A percentile compares a stretch with the other conserved stretches of the same genome.
Evolutionary conservation across 2,329 filamentous ascomycete genomes (phyloP).

Genomic region (Trichoderma endophyticum): DNA sequence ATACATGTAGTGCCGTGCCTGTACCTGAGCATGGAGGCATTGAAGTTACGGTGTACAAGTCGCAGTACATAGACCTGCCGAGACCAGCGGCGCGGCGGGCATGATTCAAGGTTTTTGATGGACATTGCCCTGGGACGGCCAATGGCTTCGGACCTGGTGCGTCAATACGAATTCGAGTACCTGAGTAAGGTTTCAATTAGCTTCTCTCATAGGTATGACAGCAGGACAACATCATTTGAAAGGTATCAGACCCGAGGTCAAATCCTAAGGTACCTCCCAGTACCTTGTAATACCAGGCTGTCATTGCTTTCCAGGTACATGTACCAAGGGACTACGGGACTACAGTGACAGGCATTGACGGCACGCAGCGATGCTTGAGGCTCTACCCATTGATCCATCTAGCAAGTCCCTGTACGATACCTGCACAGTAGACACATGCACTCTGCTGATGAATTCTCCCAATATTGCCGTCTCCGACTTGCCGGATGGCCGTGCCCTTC

Average conservation of each 20-base stretch:
- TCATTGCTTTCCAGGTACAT: too few species aligned
- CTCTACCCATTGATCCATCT: not conserved
- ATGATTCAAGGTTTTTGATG: not conserved
- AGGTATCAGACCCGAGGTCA: not conserved
- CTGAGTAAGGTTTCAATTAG: not conserved
- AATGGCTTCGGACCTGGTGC: not conserved
- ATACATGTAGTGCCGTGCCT: not conserved
- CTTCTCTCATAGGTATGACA: not conserved
- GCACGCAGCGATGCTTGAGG: not conserved
- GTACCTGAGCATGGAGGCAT: not conserved
- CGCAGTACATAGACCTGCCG: not conserved
- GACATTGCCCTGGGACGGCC: not conserved
- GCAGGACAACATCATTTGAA: not conserved
- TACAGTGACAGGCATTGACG: not conserved
- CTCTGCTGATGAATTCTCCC: not conserved
- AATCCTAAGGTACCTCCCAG: too few species aligned
- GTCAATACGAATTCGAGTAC: not conserved
- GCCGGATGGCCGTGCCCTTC: not conserved
- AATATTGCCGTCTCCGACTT: conserved; percentile 5
- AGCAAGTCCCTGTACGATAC: not conserved
- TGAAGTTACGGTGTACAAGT: conserved; percentile 9
- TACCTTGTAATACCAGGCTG: too few species aligned
- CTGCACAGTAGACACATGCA: not conserved
- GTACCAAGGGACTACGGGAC: too few species aligned
- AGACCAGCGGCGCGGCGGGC: not conserved